Evolutionary conservation across 139 green algal genomes (phyloP).

Genomic region (Parachlorella kessleri): DNA sequence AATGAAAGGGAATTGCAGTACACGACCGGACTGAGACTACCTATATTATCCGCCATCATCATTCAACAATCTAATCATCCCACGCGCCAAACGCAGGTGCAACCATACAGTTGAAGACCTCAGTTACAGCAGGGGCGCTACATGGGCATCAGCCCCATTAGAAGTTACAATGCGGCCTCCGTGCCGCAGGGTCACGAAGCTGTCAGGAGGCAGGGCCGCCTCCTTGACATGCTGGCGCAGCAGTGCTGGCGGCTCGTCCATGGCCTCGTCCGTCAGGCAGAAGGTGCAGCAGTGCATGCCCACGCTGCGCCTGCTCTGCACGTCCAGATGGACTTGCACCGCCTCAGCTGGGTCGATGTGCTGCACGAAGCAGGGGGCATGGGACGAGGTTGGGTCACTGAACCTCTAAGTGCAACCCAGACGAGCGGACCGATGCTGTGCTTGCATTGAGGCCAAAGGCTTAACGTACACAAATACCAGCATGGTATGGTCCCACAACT

Average conservation of each 20-base stretch:
- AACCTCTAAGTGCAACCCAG: too few relatives aligned
- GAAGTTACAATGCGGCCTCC: conserved; percentile 38
- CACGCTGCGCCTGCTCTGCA: conserved; percentile 45
- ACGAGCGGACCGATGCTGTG: too few relatives aligned
- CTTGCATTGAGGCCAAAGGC: too few relatives aligned
- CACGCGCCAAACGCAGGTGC: too few relatives aligned
- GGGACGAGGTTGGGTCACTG: too few relatives aligned
- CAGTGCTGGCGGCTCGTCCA: conserved; percentile 66
- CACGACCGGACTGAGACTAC: too few relatives aligned
- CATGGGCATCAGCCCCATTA: background rate
- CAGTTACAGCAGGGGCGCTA: background rate
- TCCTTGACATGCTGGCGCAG: conserved; percentile 29
- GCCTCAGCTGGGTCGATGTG: conserved; percentile 73
- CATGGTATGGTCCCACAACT: too few relatives aligned
- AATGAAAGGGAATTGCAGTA: too few relatives aligned
- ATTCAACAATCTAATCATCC: too few relatives aligned
- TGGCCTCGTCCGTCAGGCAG: conserved; percentile 52
- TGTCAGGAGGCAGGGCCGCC: conserved; percentile 27
- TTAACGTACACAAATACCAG: too few relatives aligned
- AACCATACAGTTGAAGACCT: too few relatives aligned
- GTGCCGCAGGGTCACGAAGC: conserved; percentile 66
- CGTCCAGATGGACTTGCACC: conserved; percentile 69
- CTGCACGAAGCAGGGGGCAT: conserved; percentile 41
- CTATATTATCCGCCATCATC: too few relatives aligned
- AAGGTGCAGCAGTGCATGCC: conserved; percentile 79